A percentile compares a stretch with the other conserved stretches of the same genome.
Evolutionary conservation across 2,329 filamentous ascomycete species (phyloP).

Genomic region (Fusarium sp.): DNA sequence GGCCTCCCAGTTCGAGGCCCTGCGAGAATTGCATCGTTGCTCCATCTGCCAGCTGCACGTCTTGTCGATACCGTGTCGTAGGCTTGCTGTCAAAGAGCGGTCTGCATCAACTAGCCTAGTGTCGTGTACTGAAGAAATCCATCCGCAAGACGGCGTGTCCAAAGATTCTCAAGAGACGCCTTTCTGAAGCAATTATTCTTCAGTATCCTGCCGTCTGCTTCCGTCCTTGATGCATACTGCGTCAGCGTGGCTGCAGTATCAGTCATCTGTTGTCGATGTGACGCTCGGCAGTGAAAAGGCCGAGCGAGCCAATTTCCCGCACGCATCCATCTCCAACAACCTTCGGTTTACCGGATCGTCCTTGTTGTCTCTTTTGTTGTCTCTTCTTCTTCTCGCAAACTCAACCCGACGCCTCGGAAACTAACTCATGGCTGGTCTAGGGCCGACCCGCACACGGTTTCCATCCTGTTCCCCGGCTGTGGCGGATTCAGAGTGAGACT

Average conservation of each 20-base stretch:
- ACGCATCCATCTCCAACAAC: background rate
- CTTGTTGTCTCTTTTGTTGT: slow-evolving; percentile 38
- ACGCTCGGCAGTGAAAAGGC: slow-evolving; percentile 11
- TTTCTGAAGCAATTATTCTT: slow-evolving; percentile 5
- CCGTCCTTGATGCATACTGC: slow-evolving; percentile 18
- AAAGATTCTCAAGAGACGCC: background rate
- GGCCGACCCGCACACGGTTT: slow-evolving; percentile 29
- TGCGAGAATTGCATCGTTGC: slow-evolving; percentile 19
- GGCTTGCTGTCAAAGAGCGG: slow-evolving; percentile 44
- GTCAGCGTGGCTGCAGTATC: slow-evolving; percentile 6
- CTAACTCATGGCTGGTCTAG: slow-evolving; percentile 22
- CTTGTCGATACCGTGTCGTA: slow-evolving; percentile 35
- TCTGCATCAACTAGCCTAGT: slow-evolving; percentile 42
- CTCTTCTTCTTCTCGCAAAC: slow-evolving; percentile 12
- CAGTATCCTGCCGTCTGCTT: background rate
- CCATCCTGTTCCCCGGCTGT: slow-evolving; percentile 24
- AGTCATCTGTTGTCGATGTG: slow-evolving; percentile 3
- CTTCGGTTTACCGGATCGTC: background rate
- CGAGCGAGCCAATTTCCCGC: slow-evolving; percentile 22
- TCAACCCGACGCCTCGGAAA: slow-evolving; percentile 19
- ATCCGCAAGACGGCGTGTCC: slow-evolving; percentile 15
- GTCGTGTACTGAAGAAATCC: slow-evolving; percentile 20
- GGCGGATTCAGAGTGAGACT: slow-evolving; percentile 31
- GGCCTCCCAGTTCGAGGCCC: slow-evolving; percentile 34
- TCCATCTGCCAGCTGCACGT: slow-evolving; percentile 35